Base-by-base conservation (phyloP, 2,329 filamentous ascomycete genomes). In the Alternaria angustiovoidea region DNA sequence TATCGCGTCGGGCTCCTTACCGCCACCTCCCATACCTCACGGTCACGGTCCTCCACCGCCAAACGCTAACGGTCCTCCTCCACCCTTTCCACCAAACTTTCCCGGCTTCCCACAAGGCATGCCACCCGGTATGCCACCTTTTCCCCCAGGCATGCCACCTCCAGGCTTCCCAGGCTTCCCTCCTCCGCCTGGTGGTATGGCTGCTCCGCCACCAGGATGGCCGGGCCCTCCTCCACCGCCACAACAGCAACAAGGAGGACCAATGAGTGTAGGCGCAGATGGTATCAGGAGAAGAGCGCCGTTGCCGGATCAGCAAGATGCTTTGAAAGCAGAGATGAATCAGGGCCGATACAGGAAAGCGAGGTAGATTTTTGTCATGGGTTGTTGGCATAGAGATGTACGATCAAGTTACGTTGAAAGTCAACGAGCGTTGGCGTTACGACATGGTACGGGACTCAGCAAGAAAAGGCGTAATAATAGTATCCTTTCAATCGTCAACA, bases 261-360 rank as follows among this genome's bases (percentile, higher is more conserved):
- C 64, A 6, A 62, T 57, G n/a, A 64, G 43, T 22, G 44, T 57
- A 12, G 65, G 43, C 22, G 48, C 34, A 16, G 56, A 52, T 43
- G 58, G 57, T 4, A 75, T 75, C 46, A 76, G 71, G 24, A 75
- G 59, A 67, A 81, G 89, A 62, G 91, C 86, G 6, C 92, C 91
- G 8, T 79, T 96, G 43, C 93, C 93, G 0, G 94, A 91, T 74
- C 93, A 96, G 79, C 88, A 91, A 73, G 93, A 95, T 75, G 94
- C 91, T 68, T 79, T 96, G 68, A 87, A 89, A 68, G 87, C 90
- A 77, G 91, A 94, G 78, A 92, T 94, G 82, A 86, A 85, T 63
- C 81, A 81, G 64, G 84, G 84, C 11, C 79, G 83, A 65, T 87
- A 82, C 69, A 75, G 81, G 53, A 73, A 72, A 58, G 61, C 68